Conservation (phyloP, 176 grass and related monocot species). For the Eleusine coracana region DNA sequence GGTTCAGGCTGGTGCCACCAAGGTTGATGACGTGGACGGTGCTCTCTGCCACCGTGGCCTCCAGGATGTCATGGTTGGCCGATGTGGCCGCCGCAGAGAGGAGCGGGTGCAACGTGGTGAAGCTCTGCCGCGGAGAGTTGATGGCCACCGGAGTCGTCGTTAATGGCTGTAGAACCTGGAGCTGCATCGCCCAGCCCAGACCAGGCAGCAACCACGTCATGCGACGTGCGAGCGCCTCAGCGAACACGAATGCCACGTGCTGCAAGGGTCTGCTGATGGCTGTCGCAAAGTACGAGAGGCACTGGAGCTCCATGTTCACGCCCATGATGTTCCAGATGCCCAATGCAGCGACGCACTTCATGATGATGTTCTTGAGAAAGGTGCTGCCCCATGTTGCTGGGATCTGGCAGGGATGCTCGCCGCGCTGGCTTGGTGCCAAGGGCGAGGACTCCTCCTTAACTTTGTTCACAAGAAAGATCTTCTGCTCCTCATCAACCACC, state of each 20-base stretch:
- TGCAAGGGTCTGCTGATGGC: slow-evolving; percentile 51
- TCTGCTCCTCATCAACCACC: too few species aligned
- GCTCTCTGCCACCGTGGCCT: slow-evolving; percentile 43
- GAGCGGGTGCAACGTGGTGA: slow-evolving; percentile 61
- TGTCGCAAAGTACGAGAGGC: slow-evolving; percentile 36
- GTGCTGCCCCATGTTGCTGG: background rate
- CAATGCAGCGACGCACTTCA: slow-evolving; percentile 43
- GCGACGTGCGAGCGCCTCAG: slow-evolving; percentile 46
- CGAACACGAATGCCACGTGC: slow-evolving; percentile 53
- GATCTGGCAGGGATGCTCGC: background rate
- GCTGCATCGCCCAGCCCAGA: slow-evolving; percentile 33
- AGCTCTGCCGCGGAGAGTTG: slow-evolving; percentile 32
- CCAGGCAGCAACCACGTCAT: slow-evolving; percentile 41
- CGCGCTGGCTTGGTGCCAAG: background rate
- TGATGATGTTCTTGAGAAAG: background rate
- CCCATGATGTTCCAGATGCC: slow-evolving; percentile 4
- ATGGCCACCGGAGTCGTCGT: background rate
- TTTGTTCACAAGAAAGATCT: background rate
- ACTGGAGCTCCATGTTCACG: slow-evolving; percentile 20
- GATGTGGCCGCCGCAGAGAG: slow-evolving; percentile 38
- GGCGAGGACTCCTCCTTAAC: background rate
- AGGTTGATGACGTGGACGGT: slow-evolving; percentile 64
- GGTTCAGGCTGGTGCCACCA: slow-evolving; percentile 37
- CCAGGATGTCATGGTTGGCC: slow-evolving; percentile 51
- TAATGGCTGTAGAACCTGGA: background rate